Evolutionary conservation across 805 yeast genomes (phyloP), one percentile per base, ranked within the genome.

Genomic region (Lipomyces chichibuensis): DNA sequence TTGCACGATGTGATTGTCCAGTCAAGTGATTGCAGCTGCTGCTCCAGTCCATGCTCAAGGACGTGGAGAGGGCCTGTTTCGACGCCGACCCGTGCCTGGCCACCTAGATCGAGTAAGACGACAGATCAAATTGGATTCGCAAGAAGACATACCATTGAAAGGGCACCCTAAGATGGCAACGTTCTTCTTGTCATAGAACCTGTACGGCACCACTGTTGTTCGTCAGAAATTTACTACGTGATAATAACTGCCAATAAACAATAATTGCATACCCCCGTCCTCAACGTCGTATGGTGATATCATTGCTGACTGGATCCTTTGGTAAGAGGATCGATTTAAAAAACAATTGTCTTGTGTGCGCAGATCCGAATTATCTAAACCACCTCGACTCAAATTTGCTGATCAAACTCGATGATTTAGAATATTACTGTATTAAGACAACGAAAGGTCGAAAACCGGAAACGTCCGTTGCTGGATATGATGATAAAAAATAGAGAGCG

Each of bases 31-130:
- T 84, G 79, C 63, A 94, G 76, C 74, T 90, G 89, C 32, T 81
- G 71, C 68, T 84, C 81, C 66, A 94, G 81, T 3, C 97, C 97
- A 63, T 86, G 84, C 69, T 88, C 84, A 58, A 92, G 77, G 71
- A 94, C 81, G 77, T 86, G 89, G 67, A 87, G 84, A n/a, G 99
- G 98, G 46, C 98, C 99, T 60, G 86, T 84, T 75, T 94, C 99
- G 52, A 94, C 98, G 70, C 99, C 99, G 29, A 87, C 84, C 75
- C 91, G 91, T 53, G 92, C 93, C 78, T 94, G 99, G 69, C 99
- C 99, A 29, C 98, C 98, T 55, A 43, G 13, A 17, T 23, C 39
- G 29, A 27, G 29, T 27, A 2, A 27, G 29, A 27, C 27, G 4
- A 27, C 29, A 27, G 29, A 27, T 43, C 20, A 17, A 17, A 17